Conservation (phyloP, 139 green algal species). For the Chlamydomonas sphaeroides region DNA sequence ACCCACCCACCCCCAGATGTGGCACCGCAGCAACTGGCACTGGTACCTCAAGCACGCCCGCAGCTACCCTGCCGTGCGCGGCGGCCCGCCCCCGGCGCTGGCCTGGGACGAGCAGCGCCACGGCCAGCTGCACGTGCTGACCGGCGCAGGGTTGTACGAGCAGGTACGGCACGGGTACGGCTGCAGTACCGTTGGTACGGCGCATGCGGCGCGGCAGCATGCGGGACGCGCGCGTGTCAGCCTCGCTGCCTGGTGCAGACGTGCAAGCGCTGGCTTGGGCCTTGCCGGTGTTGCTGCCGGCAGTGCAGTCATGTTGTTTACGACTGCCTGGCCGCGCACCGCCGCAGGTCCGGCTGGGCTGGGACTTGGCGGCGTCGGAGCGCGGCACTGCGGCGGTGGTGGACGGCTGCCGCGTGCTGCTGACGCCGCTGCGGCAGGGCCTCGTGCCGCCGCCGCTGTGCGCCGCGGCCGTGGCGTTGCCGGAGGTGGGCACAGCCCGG, state of each 20-base stretch:
- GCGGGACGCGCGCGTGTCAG: too few relatives aligned
- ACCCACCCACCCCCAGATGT: conserved; percentile 88
- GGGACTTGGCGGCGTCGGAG: conserved; percentile 54
- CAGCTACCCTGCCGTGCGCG: conserved; percentile 6
- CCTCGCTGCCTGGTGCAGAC: too few relatives aligned
- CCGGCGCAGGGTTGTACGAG: conserved; percentile 12
- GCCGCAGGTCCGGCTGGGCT: conserved; percentile 43
- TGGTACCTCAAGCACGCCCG: conserved; percentile 94
- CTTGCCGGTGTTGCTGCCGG: too few relatives aligned
- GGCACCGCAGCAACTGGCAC: conserved; percentile 94
- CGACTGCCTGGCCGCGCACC: too few relatives aligned
- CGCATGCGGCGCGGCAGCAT: too few relatives aligned
- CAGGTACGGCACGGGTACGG: not conserved
- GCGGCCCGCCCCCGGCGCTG: not conserved
- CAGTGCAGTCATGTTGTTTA: too few relatives aligned
- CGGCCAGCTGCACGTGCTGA: conserved; percentile 57
- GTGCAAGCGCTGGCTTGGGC: too few relatives aligned
- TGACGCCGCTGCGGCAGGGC: conserved; percentile 81
- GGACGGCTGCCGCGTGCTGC: conserved; percentile 78
- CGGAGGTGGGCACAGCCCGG: conserved; percentile 1
- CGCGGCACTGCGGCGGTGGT: conserved; percentile 85
- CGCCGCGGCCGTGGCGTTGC: conserved; percentile 58
- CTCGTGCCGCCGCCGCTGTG: conserved; percentile 91
- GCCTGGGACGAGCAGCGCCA: conserved; percentile 71
- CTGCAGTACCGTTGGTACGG: too few relatives aligned